Conservation (phyloP, 1,284 basidiomycete species). For the Sanguinoderma infundibulare region DNA sequence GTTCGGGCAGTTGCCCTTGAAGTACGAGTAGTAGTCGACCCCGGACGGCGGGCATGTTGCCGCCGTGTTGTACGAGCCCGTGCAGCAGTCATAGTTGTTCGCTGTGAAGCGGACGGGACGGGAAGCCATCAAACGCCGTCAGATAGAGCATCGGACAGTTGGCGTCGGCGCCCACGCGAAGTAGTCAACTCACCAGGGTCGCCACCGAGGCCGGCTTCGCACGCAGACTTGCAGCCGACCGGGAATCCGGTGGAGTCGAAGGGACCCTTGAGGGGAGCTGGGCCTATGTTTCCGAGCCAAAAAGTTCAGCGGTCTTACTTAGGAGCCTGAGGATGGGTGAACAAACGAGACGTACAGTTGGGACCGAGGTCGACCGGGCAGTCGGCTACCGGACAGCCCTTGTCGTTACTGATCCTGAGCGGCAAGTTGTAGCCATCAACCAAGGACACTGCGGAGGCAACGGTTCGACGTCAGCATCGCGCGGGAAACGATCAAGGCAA, state of each 20-base stretch:
- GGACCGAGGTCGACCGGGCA: conserved; percentile 50
- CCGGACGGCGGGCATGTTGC: conserved; percentile 47
- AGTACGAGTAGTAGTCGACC: conserved; percentile 48
- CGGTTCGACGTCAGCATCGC: neutral
- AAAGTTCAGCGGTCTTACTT: neutral
- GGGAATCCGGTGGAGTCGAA: conserved; percentile 43
- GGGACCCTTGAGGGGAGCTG: conserved; percentile 41
- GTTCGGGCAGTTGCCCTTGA: conserved; percentile 52
- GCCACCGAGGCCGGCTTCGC: conserved; percentile 40
- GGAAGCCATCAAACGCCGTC: too few species aligned
- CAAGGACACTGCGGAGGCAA: conserved; percentile 14
- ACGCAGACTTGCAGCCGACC: conserved; percentile 52
- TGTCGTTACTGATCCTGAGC: conserved; percentile 44
- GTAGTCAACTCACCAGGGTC: conserved; percentile 36
- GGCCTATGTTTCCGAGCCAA: conserved; percentile 33
- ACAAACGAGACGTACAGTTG: conserved; percentile 30
- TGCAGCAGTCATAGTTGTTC: conserved; percentile 49
- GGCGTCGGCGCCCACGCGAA: too few species aligned
- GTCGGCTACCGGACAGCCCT: conserved; percentile 43
- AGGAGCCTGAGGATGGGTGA: neutral
- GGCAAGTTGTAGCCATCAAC: conserved; percentile 50
- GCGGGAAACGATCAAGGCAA: neutral
- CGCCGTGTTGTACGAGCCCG: conserved; percentile 45
- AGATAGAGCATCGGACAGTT: neutral
- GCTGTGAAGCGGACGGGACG: conserved; percentile 12